A percentile compares a stretch with the other conserved stretches of the same genome.
phyloP scores from a whole-genome alignment of 2,329 filamentous ascomycete species.

The Immersiporthe knoxdaviesiana region DNA sequence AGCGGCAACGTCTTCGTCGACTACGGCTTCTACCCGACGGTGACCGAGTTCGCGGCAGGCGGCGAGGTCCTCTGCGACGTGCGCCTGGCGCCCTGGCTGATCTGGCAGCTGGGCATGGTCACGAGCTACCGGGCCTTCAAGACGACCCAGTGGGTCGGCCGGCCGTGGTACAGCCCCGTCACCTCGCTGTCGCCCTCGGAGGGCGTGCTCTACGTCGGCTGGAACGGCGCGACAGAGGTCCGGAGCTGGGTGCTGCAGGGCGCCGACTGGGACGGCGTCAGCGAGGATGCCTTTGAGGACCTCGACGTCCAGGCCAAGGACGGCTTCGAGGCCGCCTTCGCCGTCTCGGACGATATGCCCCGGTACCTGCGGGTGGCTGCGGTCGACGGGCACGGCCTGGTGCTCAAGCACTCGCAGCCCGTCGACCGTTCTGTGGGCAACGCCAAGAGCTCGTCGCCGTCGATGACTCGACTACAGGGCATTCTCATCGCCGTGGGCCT shows the following conservation, averaged over 20 bases:
- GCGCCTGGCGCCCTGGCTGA: slow-evolving; percentile 28
- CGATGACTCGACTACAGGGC: background rate
- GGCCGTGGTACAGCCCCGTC: slow-evolving; percentile 23
- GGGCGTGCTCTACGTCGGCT: slow-evolving; percentile 30
- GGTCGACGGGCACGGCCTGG: slow-evolving; percentile 22
- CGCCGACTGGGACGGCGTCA: slow-evolving; percentile 21
- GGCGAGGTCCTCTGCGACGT: slow-evolving; percentile 32
- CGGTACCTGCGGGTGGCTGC: slow-evolving; percentile 29
- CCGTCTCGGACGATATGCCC: slow-evolving; percentile 22
- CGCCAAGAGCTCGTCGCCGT: background rate
- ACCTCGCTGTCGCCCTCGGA: slow-evolving; percentile 19
- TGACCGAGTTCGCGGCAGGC: slow-evolving; percentile 27
- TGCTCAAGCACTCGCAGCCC: slow-evolving; percentile 27
- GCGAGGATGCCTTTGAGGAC: slow-evolving; percentile 17
- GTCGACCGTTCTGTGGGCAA: slow-evolving; percentile 29
- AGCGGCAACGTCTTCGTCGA: slow-evolving; percentile 27
- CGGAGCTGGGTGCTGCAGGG: slow-evolving; percentile 30
- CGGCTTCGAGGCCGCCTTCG: slow-evolving; percentile 28
- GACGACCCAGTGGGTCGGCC: slow-evolving; percentile 28
- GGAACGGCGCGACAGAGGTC: slow-evolving; percentile 32
- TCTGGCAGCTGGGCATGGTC: slow-evolving; percentile 28
- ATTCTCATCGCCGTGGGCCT: background rate
- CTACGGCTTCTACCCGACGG: slow-evolving; percentile 30
- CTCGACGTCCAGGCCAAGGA: slow-evolving; percentile 24
- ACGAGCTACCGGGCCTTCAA: slow-evolving; percentile 32